Conservation (phyloP, 1,139 yeast species). For the Kodamaea derodonti region DNA sequence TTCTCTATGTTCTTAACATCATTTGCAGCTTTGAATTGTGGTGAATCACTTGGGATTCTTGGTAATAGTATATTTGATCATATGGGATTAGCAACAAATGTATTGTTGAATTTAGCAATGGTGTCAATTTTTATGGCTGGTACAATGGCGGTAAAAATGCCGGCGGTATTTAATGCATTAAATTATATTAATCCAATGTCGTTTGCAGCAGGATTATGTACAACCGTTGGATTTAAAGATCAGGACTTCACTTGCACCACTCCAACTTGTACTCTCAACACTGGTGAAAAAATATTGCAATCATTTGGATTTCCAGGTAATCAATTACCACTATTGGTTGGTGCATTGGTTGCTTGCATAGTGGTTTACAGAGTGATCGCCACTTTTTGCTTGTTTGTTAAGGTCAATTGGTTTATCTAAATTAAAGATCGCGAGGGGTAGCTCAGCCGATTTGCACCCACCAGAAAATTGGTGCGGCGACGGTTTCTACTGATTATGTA, state of each 20-base stretch:
- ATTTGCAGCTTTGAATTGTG: constrained; percentile 60
- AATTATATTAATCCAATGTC: constrained; percentile 74
- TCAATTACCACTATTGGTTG: constrained; percentile 16
- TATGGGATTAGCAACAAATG: constrained; percentile 74
- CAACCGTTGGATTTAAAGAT: constrained; percentile 27
- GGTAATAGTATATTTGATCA: constrained; percentile 73
- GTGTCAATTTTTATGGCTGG: constrained; percentile 84
- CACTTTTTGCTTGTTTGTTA: constrained; percentile 20
- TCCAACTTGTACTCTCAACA: constrained; percentile 36
- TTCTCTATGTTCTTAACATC: constrained; percentile 60
- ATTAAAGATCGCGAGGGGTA: too few species aligned
- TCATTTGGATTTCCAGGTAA: constrained; percentile 33
- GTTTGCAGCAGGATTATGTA: constrained; percentile 57
- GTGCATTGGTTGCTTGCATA: constrained; percentile 35
- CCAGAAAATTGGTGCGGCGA: too few species aligned
- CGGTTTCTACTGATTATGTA: too few species aligned
- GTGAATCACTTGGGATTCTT: constrained; percentile 79
- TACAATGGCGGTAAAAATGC: constrained; percentile 75
- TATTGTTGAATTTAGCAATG: constrained; percentile 59
- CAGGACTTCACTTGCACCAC: constrained; percentile 15
- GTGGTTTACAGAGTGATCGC: constrained; percentile 34
- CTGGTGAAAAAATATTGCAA: constrained; percentile 46
- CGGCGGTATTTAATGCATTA: constrained; percentile 60
- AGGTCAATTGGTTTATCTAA: constrained; percentile 24
- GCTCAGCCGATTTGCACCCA: too few species aligned